Evolutionary conservation across 1,284 basidiomycete genomes (phyloP), one percentile per base, ranked within the genome.

Genomic region (Malassezia dermatis): DNA sequence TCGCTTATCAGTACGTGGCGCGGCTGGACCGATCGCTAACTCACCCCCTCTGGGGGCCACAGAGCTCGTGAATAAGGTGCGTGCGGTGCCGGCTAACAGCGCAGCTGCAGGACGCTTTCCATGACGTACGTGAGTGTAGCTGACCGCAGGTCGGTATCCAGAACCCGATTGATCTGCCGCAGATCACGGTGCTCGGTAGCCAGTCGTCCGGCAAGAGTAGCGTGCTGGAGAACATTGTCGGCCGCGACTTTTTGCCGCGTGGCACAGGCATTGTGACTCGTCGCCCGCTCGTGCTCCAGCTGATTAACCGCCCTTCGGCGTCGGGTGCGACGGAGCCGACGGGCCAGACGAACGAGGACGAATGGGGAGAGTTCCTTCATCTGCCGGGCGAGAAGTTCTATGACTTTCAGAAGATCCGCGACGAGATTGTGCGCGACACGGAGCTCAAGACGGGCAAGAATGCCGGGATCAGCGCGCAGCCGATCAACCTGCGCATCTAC

Each of bases 391-490:
- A 96, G 78, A 96, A 96, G 78, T 94, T 96, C 79, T 86, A 85
- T 76, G 93, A 98, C 78, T 98, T 98, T 78, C 80, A 83, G 78
- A 93, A 94, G 80, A 94, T 96, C 73, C 81, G 91, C 60, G 88
- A 87, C 44, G 93, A 98, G 78, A 98, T 98, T 67, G 82, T 95
- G 30, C 84, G 85, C 59, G 93, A 98, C 75, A 98, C 93, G 1
- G 93, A 96, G 73, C 86, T 88, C 57, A 95, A 95, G 82, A 98
- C 93, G 0, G 93, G 93, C 57, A 88, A 87, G 76, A 96, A 96
- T 74, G 91, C 63, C 21, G 90, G 50, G 78, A 80, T 80, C 61
- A 95, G 90, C 2, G 88, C 91, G 23, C 82, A 85, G 61, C 90
- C 93, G 41, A 98, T 96, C 81, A 96, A 96, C 78, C 79, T 98